These are phyloP conservation scores for Xanthoconium separans DNA, from an alignment of 1,284 basidiomycete species.

Conservation along the genomic window DNA sequence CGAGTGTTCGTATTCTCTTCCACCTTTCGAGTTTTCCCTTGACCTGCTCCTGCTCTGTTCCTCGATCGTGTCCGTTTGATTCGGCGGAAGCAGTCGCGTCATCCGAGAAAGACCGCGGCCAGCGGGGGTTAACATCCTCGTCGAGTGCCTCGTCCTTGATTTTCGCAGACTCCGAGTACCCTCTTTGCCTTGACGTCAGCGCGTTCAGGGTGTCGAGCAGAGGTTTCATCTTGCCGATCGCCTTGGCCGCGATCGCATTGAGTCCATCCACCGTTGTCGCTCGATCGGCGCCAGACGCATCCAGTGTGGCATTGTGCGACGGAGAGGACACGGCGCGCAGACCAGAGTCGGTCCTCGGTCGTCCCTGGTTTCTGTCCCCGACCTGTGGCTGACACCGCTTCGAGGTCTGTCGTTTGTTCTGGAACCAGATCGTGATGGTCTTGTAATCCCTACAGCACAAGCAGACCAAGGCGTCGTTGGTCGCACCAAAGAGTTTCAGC, in stretches of 20 bases:
- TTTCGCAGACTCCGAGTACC: background rate
- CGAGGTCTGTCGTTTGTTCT: constrained; percentile 47
- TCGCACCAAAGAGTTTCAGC: too few species aligned
- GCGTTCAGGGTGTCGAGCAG: constrained; percentile 20
- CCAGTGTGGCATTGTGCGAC: constrained; percentile 28
- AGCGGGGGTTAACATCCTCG: background rate
- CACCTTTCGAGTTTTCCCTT: constrained; percentile 7
- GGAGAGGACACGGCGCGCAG: constrained; percentile 32
- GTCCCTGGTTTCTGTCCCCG: constrained; percentile 1
- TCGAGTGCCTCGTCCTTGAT: background rate
- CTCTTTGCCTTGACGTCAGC: constrained; percentile 11
- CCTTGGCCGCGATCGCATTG: constrained; percentile 10
- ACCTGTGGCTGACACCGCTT: constrained; percentile 35
- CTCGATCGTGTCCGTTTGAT: background rate
- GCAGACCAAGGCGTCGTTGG: too few species aligned
- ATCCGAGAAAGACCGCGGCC: background rate
- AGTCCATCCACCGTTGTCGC: background rate
- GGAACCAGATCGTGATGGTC: constrained; percentile 51
- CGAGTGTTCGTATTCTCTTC: constrained; percentile 36
- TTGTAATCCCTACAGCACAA: constrained; percentile 36
- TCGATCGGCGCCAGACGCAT: background rate
- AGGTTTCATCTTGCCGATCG: constrained; percentile 22
- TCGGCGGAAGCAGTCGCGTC: constrained; percentile 1
- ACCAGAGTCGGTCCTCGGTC: constrained; percentile 17
- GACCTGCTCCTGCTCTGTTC: constrained; percentile 6